Evolutionary conservation across 2,329 filamentous ascomycete genomes (phyloP).

Genomic region (Hypoxylon sp.): DNA sequence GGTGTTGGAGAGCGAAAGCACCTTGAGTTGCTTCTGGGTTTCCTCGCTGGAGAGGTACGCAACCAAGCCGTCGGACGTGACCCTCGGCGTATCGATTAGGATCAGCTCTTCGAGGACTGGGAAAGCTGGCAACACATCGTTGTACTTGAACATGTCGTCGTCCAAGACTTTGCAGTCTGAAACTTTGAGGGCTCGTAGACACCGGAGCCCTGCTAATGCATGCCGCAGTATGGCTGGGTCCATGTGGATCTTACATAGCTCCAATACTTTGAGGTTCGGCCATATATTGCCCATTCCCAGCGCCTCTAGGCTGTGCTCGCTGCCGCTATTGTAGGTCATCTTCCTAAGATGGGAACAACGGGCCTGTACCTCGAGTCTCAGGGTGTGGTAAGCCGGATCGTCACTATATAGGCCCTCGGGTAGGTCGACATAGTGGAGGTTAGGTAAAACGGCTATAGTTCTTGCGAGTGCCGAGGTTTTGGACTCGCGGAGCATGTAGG

Average conservation of each 20-base stretch:
- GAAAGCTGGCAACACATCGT: constrained; percentile 75
- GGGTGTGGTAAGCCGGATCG: constrained; percentile 77
- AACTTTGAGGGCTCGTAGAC: constrained; percentile 80
- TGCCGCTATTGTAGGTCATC: constrained; percentile 85
- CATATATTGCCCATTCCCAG: constrained; percentile 75
- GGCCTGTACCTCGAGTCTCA: constrained; percentile 86
- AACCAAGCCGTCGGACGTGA: constrained; percentile 78
- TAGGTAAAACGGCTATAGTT: constrained; percentile 85
- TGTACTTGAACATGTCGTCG: constrained; percentile 79
- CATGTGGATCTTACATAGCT: constrained; percentile 74
- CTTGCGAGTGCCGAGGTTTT: constrained; percentile 86
- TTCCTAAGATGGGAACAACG: constrained; percentile 86
- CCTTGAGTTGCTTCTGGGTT: constrained; percentile 70
- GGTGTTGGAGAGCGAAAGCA: constrained; percentile 78
- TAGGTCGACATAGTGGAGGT: constrained; percentile 89
- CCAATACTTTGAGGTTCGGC: constrained; percentile 78
- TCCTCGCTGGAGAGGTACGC: constrained; percentile 73
- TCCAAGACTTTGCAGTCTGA: constrained; percentile 76
- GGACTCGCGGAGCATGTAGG: constrained; percentile 94
- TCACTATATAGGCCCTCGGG: constrained; percentile 89
- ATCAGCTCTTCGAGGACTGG: constrained; percentile 80
- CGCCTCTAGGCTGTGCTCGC: constrained; percentile 80
- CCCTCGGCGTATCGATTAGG: constrained; percentile 75
- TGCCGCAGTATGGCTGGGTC: constrained; percentile 78
- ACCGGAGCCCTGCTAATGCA: constrained; percentile 74